A percentile compares a stretch with the other conserved stretches of the same genome.
Conservation (phyloP, 2,329 filamentous ascomycete genomes). For the Ceratocystis alfenasii region DNA sequence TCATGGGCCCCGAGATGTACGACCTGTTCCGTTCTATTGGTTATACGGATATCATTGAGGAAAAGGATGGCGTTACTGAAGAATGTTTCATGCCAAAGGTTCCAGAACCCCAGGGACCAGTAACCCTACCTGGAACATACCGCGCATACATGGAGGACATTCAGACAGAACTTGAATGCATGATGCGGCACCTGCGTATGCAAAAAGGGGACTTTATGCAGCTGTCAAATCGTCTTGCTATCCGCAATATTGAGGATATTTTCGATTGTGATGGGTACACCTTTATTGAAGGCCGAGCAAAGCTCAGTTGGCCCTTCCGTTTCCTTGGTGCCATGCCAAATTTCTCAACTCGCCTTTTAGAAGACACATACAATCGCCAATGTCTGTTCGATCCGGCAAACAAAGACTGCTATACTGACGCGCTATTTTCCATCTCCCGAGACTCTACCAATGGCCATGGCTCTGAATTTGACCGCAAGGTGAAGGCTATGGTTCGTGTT, state of each 20-base stretch:
- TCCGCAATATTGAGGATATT: conserved; percentile 28
- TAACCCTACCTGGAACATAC: conserved; percentile 32
- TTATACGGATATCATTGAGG: conserved; percentile 34
- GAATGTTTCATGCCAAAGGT: conserved; percentile 31
- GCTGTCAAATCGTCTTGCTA: conserved; percentile 25
- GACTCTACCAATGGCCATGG: conserved; percentile 19
- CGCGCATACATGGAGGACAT: conserved; percentile 41
- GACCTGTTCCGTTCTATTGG: conserved; percentile 39
- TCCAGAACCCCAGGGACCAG: conserved; percentile 24
- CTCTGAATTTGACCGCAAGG: conserved; percentile 20
- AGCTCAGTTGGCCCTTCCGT: conserved; percentile 21
- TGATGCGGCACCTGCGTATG: conserved; percentile 27
- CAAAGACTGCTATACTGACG: conserved; percentile 23
- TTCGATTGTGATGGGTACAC: conserved; percentile 28
- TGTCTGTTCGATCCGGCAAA: conserved; percentile 17
- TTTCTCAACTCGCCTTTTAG: conserved; percentile 22
- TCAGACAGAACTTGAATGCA: conserved; percentile 37
- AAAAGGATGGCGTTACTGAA: conserved; percentile 33
- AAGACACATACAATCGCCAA: conserved; percentile 22
- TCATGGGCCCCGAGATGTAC: conserved; percentile 41
- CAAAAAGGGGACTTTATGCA: conserved; percentile 28
- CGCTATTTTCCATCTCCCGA: conserved; percentile 21
- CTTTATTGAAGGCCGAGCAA: conserved; percentile 19
- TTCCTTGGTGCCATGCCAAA: conserved; percentile 32
- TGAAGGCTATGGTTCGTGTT: conserved; percentile 20